Base-by-base conservation (phyloP, 371 early-diverging fungal genomes). In the Mucor saturninus region DNA sequence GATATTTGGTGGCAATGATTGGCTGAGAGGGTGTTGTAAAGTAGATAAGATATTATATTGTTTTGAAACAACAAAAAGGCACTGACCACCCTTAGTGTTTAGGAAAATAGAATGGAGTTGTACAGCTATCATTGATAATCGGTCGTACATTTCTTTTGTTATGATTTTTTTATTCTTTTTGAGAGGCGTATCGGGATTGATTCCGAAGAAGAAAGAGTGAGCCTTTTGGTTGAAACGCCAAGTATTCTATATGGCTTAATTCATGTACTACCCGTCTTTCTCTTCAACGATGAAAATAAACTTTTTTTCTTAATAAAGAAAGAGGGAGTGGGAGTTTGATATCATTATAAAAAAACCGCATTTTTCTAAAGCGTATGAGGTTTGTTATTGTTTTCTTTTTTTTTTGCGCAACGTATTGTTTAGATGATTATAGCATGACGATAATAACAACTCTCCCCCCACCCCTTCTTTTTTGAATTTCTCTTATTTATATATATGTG, bases 371-470 rank as follows among this genome's bases (percentile, higher is more conserved):
- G 21, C 21, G 21, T 21, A 21, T 21, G 21, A 21, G 21, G 21
- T 21, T 46, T 46, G 46, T 46, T 46, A 9, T 46, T 46, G 26
- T 46, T 46, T 46, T 15, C 21, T 46, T 46, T 46, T 46, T 46
- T 46, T 46, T 46, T 46, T 46, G 46, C 46, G 21, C 46, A 21
- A 46, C 46, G 46, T 46, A 21, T 46, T 46, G 46, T 46, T 46
- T n/a, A 21, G 46, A 46, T 46, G 21, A 15, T 46, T n/a, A 15
- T 46, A 46, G 46, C 46, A 46, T 46, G 46, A 46, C 46, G 46
- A 46, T 46, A 46, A 46, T 46, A 46, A 46, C 21, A 46, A 46
- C 46, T 5, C 21, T 21, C 21, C 21, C 21, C 21, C 21, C 21
- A 46, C 26, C 21, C 46, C 46, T 21, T 46, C 15, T 21, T 46